phyloP scores from a whole-genome alignment of 108 stramenopile species.

The Skeletonema potamos region DNA sequence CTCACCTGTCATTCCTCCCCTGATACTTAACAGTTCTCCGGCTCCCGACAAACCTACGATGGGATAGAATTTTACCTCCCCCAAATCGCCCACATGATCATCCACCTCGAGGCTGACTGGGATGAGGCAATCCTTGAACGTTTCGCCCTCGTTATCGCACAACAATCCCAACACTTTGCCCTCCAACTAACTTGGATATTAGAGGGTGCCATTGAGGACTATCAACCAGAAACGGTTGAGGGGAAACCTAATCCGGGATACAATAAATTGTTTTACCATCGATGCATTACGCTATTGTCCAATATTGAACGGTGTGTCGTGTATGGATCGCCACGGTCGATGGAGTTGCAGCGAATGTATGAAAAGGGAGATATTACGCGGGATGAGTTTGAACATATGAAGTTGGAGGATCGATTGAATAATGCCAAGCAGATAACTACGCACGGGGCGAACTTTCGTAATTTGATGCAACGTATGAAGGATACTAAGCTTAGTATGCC shows the following conservation, averaged over 20 bases:
- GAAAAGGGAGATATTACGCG: constrained; percentile 88
- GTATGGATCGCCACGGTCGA: constrained; percentile 75
- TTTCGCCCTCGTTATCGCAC: constrained; percentile 94
- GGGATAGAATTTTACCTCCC: constrained; percentile 99
- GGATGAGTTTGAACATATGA: constrained; percentile 83
- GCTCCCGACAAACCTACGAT: constrained; percentile 94
- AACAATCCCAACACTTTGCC: constrained; percentile 97
- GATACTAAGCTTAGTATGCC: constrained; percentile 13
- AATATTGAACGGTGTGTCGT: constrained; percentile 95
- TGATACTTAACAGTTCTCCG: constrained; percentile 72
- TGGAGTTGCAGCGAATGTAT: constrained; percentile 86
- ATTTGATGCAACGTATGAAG: constrained; percentile 37
- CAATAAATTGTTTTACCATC: constrained; percentile 85
- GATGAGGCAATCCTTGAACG: constrained; percentile 93
- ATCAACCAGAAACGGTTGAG: constrained; percentile 92
- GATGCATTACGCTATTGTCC: constrained; percentile 92
- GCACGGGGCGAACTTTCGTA: constrained; percentile 45
- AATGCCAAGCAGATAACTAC: constrained; percentile 84
- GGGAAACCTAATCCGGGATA: constrained; percentile 83
- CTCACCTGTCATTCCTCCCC: background rate
- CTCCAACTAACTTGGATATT: constrained; percentile 97
- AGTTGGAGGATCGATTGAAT: constrained; percentile 92
- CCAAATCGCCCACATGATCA: constrained; percentile 99
- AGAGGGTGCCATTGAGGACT: constrained; percentile 97
- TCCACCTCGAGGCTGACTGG: constrained; percentile 96